A percentile compares a stretch with the other conserved stretches of the same genome.
Conservation (phyloP, 2,329 filamentous ascomycete species). For the Fusarium torreyae region DNA sequence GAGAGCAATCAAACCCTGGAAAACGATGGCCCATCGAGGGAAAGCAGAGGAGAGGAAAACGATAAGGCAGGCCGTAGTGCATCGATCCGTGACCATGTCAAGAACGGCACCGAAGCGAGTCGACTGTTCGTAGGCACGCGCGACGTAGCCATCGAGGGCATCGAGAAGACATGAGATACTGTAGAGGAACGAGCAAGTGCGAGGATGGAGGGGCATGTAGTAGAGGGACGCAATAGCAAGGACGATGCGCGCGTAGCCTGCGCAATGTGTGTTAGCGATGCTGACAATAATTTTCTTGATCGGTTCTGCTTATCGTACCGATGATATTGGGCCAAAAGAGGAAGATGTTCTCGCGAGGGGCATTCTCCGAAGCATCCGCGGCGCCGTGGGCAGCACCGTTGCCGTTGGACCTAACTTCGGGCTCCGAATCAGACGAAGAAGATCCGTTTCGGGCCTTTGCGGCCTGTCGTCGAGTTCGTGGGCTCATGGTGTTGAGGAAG, state of each 20-base stretch:
- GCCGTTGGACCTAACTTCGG: slow-evolving; percentile 54
- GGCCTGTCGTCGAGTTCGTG: slow-evolving; percentile 58
- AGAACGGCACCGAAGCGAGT: slow-evolving; percentile 96
- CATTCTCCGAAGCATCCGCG: slow-evolving; percentile 54
- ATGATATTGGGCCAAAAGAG: slow-evolving; percentile 87
- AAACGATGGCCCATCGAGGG: slow-evolving; percentile 92
- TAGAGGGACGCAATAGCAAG: slow-evolving; percentile 93
- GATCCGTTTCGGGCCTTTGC: slow-evolving; percentile 52
- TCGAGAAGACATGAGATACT: slow-evolving; percentile 95
- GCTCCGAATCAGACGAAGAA: slow-evolving; percentile 52
- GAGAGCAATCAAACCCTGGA: slow-evolving; percentile 92
- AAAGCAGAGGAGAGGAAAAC: slow-evolving; percentile 96
- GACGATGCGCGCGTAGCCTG: slow-evolving; percentile 83
- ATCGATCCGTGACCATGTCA: slow-evolving; percentile 99
- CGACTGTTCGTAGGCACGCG: slow-evolving; percentile 83
- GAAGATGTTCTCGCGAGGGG: slow-evolving; percentile 80
- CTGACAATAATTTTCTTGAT: slow-evolving; percentile 4
- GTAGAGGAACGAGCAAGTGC: slow-evolving; percentile 93
- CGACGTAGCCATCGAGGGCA: slow-evolving; percentile 94
- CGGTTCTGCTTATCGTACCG: slow-evolving; percentile 65
- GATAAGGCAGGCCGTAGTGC: slow-evolving; percentile 94
- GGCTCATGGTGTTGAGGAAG: slow-evolving; percentile 54
- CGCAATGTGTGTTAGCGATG: slow-evolving; percentile 32
- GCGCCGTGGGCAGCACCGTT: slow-evolving; percentile 60
- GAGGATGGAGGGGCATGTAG: slow-evolving; percentile 99